Base-by-base conservation (phyloP, 768 basidiomycete species). In the Asterophora parasitica region DNA sequence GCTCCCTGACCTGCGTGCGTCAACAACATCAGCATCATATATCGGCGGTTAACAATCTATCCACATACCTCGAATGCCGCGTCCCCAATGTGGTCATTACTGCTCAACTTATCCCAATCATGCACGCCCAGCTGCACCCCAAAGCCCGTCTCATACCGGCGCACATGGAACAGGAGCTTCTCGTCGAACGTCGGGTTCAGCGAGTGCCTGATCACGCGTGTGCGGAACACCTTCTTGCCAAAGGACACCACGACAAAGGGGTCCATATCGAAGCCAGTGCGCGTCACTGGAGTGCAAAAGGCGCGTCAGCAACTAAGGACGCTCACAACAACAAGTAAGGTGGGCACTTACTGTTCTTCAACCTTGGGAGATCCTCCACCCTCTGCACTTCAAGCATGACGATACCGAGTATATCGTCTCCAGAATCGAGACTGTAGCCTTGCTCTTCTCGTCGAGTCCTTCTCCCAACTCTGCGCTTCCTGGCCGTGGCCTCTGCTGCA, bases 201-300 rank as follows among this genome's bases (percentile, higher is more conserved):
- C 0, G 80, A 83, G 64, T 93, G 91, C 3, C 92, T 79, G 46
- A 93, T 83, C 20, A 92, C 82, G 27, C 88, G 83, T 0, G 94
- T 97, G 2, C 94, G 78, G 70, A 98, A 98, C 4, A 97, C 90
- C 64, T 96, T 98, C 71, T 93, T 94, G 26, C 94, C 91, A 53
- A 99, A 99, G 3, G 91, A 92, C 53, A 94, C 79, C 52, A 99
- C 92, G 17, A 91, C 88, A 60, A 97, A 98, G 0, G 94, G 93
- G 58, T 97, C 93, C 93, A 97, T 96, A 62, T 98, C 94, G 79
- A 85, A 93, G 0, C 88, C 89, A 0, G 81, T 88, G 0, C 87
- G 81, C 1, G 85, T 91, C 81, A 91, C 88, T 89, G 47, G 8
- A 4, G 7, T 28, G n/a, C 13, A 30, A 30, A 31, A 31, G 12